Conservation (phyloP, 176 grass and related monocot genomes). For the Lolium perenne region DNA sequence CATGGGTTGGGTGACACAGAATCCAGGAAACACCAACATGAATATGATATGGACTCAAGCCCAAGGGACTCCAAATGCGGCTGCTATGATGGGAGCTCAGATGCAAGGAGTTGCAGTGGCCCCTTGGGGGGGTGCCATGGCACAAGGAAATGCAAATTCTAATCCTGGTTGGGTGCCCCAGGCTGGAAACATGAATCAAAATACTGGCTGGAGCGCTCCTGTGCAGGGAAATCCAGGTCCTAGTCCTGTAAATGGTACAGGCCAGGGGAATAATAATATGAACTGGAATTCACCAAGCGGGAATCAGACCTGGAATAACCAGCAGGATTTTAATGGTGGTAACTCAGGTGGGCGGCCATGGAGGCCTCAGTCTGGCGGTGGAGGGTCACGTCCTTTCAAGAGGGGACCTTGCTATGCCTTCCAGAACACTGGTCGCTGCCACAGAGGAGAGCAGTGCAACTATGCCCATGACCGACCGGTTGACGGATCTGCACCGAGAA, state of each 20-base stretch:
- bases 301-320: conserved; percentile 56
- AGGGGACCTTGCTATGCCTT: conserved; percentile 38
- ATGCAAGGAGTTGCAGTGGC: conserved; percentile 66
- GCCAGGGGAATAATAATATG: conserved; percentile 62
- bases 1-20: conserved; percentile 63
- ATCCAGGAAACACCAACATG: conserved; percentile 70
- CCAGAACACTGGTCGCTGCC: background rate
- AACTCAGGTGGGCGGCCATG: conserved; percentile 51
- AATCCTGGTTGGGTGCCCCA: conserved; percentile 69
- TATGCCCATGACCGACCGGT: conserved; percentile 43
- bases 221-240: conserved; percentile 58
- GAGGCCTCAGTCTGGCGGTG: conserved; percentile 43
- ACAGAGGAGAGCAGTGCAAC: conserved; percentile 45
- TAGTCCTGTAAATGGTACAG: conserved; percentile 53
- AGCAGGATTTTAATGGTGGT: conserved; percentile 44
- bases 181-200: conserved; percentile 62
- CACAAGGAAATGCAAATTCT: conserved; percentile 65
- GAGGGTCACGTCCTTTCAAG: conserved; percentile 33
- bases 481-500: conserved; percentile 35
- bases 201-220: conserved; percentile 48
- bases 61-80: conserved; percentile 56
- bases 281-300: conserved; percentile 56
- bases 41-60: conserved; percentile 64
- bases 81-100: conserved; percentile 56
- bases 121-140: conserved; percentile 66